Percentiles rank a stretch among this genome's conserved stretches.
Conservation (phyloP, 768 basidiomycete genomes). For the Clavulina sp. region DNA sequence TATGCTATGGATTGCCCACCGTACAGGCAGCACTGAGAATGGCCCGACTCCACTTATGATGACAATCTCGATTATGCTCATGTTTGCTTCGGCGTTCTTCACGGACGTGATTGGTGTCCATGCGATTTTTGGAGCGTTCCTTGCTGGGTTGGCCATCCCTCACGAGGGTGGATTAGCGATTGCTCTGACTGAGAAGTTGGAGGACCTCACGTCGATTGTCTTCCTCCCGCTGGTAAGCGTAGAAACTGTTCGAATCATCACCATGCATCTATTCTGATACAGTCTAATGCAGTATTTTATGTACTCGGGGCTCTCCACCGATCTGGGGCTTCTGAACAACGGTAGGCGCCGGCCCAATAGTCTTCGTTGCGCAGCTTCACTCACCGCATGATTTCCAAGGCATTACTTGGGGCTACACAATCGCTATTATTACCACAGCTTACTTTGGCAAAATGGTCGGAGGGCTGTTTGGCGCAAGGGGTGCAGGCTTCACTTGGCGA, state of each 20-base stretch:
- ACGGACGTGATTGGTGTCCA: conserved; percentile 66
- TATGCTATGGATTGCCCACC: conserved; percentile 54
- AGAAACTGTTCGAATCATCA: background rate
- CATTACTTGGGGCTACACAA: conserved; percentile 72
- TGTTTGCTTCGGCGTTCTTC: conserved; percentile 80
- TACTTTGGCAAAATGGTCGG: conserved; percentile 84
- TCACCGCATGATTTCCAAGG: background rate
- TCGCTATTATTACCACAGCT: conserved; percentile 61
- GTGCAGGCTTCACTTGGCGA: conserved; percentile 56
- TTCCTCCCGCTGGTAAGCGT: background rate
- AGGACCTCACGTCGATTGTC: conserved; percentile 19
- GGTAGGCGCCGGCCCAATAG: conserved; percentile 28
- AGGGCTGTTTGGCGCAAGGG: conserved; percentile 50
- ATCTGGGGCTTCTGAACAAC: conserved; percentile 67
- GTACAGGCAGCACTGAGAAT: conserved; percentile 63
- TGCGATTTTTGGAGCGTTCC: conserved; percentile 9
- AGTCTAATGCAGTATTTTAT: conserved; percentile 61
- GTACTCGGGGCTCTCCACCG: conserved; percentile 73
- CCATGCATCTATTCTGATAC: background rate
- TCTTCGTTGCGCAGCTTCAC: background rate
- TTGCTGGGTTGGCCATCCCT: conserved; percentile 45
- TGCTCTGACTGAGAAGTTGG: conserved; percentile 83
- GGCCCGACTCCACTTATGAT: conserved; percentile 82
- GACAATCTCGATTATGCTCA: conserved; percentile 57
- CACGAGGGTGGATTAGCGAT: conserved; percentile 77